These are phyloP conservation scores for Globisporangium recalcitrans DNA, from an alignment of 352 stramenopile genomes.

Conservation along the genomic window DNA sequence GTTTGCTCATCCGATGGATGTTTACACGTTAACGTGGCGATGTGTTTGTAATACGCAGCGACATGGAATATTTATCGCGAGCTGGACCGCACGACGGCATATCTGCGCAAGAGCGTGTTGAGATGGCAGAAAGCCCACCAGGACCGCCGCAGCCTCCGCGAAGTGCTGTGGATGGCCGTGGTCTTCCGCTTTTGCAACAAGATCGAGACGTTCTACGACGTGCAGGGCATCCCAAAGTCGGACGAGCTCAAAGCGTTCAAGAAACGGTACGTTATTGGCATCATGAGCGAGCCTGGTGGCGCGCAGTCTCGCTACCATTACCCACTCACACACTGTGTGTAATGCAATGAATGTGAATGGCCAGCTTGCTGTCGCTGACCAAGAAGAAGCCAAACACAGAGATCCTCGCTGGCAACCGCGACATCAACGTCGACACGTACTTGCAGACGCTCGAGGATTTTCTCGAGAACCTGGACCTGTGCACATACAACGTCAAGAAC, in stretches of 20 bases:
- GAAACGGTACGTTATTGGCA: slow-evolving; percentile 41
- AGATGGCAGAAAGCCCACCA: slow-evolving; percentile 72
- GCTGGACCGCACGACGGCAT: slow-evolving; percentile 75
- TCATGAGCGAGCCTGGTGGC: background rate
- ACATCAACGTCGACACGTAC: slow-evolving; percentile 52
- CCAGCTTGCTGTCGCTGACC: slow-evolving; percentile 37
- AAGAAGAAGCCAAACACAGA: slow-evolving; percentile 49
- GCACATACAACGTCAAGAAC: slow-evolving; percentile 48
- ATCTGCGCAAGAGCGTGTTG: slow-evolving; percentile 74
- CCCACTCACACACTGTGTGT: background rate
- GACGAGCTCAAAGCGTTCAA: slow-evolving; percentile 61
- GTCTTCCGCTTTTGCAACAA: slow-evolving; percentile 81
- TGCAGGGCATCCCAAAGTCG: slow-evolving; percentile 71
- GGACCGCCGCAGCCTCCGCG: slow-evolving; percentile 55
- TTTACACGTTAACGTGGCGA: too few relatives aligned
- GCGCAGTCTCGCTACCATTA: background rate
- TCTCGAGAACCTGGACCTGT: slow-evolving; percentile 54
- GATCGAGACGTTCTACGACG: slow-evolving; percentile 76
- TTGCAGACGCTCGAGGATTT: slow-evolving; percentile 68
- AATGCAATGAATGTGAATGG: background rate
- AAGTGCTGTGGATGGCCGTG: slow-evolving; percentile 79
- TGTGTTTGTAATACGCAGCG: slow-evolving; percentile 28
- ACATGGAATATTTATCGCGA: slow-evolving; percentile 84
- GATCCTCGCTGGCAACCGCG: slow-evolving; percentile 51
- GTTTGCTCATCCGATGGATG: background rate